Evolutionary conservation across 345 rosid genomes (phyloP), one percentile per base, ranked within the genome.

Genomic region (Physaria fendleri): DNA sequence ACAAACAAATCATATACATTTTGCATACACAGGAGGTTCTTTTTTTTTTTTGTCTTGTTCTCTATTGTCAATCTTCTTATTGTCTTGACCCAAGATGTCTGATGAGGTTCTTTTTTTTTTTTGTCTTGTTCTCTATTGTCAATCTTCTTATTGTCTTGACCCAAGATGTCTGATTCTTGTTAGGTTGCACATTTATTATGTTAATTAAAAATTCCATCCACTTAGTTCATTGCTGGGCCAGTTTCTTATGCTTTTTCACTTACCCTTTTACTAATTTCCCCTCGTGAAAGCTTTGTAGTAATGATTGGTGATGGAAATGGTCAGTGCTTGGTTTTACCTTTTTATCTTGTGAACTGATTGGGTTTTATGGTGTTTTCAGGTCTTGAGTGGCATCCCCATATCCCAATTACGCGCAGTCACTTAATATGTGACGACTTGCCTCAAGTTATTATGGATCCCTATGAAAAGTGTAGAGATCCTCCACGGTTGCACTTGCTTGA

Each of bases 11-110:
- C 97, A 89, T 63, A 68, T 89, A 54, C 97, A 89, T 76, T 87
- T 89, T 78, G 91, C 99, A 11, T 93, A 93, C 77, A 82, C 94
- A 22, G 87, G 94, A 72, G 99, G 99, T 39, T 16, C n/a, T n/a
- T n/a, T n/a, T n/a, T n/a, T n/a, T n/a, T 88, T 73, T 66, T 71
- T 80, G 67, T 64, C 41, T 39, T 57, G 0, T 64, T 43, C 58
- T 14, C 71, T 72, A 59, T 64, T 37, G 42, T 71, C 47, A 60
- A 49, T 62, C 33, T 45, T 47, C 45, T 60, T 34, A 22, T 30
- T 33, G 46, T 62, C 61, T 66, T 48, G 74, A 59, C 62, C 62
- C 37, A 11, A 2, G 11, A 6, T 66, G 55, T 74, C 32, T 39
- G 65, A 25, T 45, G n/a, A n/a, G n/a, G n/a, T n/a, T n/a, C n/a